These are phyloP conservation scores for Macrolepiota dolichaula DNA, from an alignment of 768 basidiomycete genomes.

Conservation along the genomic window DNA sequence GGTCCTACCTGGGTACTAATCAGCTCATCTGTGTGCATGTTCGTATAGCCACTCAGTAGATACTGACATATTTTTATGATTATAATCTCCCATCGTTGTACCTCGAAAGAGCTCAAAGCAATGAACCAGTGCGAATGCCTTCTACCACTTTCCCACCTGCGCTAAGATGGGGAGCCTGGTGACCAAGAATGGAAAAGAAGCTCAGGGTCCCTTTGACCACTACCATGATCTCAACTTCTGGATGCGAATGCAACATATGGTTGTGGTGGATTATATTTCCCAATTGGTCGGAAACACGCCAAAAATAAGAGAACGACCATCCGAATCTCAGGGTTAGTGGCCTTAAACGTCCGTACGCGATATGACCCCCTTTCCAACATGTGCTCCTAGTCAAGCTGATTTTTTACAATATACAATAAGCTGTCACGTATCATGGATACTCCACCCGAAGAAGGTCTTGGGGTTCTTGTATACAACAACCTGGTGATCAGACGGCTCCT, in stretches of 20 bases:
- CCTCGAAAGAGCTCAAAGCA: not conserved
- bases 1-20: slow-evolving; percentile 19
- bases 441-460: not conserved
- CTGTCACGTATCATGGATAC: not conserved
- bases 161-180: not conserved
- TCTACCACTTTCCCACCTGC: not conserved
- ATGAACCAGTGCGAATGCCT: not conserved
- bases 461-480: not conserved
- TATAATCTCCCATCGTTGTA: not conserved
- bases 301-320: not conserved
- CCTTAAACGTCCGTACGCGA: not conserved
- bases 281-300: not conserved
- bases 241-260: not conserved
- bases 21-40: not conserved
- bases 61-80: not conserved
- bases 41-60: not conserved
- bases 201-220: not conserved
- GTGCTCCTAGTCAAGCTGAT: not conserved
- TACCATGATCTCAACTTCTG: not conserved
- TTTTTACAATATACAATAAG: not conserved
- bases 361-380: not conserved
- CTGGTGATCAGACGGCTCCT: not conserved
- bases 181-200: not conserved
- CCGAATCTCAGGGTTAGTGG: not conserved
- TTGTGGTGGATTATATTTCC: not conserved